These are phyloP conservation scores for Linum tenue DNA, from an alignment of 345 rosid genomes.

Conservation along the genomic window DNA sequence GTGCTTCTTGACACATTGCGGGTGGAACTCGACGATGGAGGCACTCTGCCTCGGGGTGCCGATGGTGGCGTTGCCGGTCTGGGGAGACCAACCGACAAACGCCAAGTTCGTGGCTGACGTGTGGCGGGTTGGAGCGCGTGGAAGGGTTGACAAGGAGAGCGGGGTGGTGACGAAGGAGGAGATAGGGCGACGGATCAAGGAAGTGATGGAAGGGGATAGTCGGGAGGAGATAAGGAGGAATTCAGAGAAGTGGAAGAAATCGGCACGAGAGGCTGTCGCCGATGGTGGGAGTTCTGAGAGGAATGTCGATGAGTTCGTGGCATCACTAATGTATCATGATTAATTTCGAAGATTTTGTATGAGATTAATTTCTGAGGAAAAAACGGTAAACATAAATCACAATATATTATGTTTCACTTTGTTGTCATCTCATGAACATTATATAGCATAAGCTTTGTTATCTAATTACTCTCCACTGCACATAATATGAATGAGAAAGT, in stretches of 20 bases:
- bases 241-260: background rate
- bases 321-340: background rate
- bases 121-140: background rate
- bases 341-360: too few relatives aligned
- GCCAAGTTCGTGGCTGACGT: conserved; percentile 1
- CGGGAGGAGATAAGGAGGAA: background rate
- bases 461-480: too few relatives aligned
- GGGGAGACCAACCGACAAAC: background rate
- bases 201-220: background rate
- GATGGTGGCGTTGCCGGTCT: background rate
- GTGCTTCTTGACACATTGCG: background rate
- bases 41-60: background rate
- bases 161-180: background rate
- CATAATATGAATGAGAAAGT: too few relatives aligned
- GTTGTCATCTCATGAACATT: too few relatives aligned
- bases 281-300: background rate
- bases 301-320: background rate
- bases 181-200: background rate
- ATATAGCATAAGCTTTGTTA: too few relatives aligned
- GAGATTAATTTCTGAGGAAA: too few relatives aligned
- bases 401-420: too few relatives aligned
- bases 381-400: too few relatives aligned
- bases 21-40: conserved; percentile 6
- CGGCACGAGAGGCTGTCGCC: background rate
- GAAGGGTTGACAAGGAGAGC: background rate